Evolutionary conservation across 768 basidiomycete species (phyloP).

Genomic region (Baorangia bicolor): DNA sequence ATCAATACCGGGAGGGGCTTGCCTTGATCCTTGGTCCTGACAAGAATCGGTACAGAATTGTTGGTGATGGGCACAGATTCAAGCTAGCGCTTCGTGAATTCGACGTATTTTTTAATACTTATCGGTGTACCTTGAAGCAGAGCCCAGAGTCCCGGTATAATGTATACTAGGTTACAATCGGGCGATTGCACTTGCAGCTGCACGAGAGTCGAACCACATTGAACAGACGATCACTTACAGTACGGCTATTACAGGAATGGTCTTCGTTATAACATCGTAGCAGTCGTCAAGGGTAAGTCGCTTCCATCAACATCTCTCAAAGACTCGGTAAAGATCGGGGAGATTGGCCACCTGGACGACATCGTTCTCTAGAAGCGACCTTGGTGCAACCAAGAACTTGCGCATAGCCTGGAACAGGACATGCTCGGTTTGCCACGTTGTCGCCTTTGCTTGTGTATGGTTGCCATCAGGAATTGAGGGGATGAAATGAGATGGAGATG

Average conservation of each 20-base stretch:
- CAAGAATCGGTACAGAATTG: neutral
- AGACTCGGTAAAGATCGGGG: constrained; percentile 91
- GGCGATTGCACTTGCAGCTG: neutral
- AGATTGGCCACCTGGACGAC: constrained; percentile 87
- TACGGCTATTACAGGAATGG: neutral
- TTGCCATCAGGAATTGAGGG: constrained; percentile 29
- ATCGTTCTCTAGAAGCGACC: constrained; percentile 63
- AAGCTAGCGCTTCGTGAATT: neutral
- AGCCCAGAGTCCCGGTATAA: neutral
- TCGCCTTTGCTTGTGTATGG: constrained; percentile 48
- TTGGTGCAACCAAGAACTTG: constrained; percentile 68
- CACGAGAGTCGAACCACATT: neutral
- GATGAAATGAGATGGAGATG: constrained; percentile 32
- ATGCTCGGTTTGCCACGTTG: constrained; percentile 88
- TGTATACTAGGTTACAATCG: neutral
- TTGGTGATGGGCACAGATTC: neutral
- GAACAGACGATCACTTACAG: neutral
- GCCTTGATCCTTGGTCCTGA: constrained; percentile 43
- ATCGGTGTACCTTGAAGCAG: neutral
- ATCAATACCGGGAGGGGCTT: constrained; percentile 65
- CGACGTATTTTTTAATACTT: neutral
- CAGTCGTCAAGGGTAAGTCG: neutral
- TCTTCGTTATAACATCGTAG: neutral
- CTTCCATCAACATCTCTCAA: constrained; percentile 80
- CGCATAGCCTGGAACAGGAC: constrained; percentile 85